Percentiles rank a stretch among this genome's conserved stretches.
Evolutionary conservation across 371 early-diverging fungal genomes (phyloP).

Genomic region (Saksenaea oblongispora): DNA sequence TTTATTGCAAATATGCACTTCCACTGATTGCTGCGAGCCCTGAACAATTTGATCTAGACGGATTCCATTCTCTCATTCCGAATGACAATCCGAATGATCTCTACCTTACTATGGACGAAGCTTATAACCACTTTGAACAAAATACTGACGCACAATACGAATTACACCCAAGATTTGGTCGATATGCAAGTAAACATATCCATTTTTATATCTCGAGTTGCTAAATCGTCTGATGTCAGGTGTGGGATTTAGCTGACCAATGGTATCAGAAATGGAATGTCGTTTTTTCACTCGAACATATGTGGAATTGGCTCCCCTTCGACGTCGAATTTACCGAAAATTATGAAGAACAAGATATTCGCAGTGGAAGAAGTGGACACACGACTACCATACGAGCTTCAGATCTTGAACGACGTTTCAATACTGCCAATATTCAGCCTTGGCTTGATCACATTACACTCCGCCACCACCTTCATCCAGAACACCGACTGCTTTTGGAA

Average conservation of each 20-base stretch:
- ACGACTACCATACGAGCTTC: not conserved
- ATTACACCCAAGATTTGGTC: slow-evolving; percentile 42
- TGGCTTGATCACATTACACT: slow-evolving; percentile 34
- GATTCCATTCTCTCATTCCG: slow-evolving; percentile 27
- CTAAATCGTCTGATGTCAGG: slow-evolving; percentile 21
- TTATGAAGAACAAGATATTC: slow-evolving; percentile 17
- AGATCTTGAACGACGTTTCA: slow-evolving; percentile 13
- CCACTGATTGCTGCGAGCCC: slow-evolving; percentile 30
- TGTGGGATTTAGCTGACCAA: slow-evolving; percentile 49
- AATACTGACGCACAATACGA: slow-evolving; percentile 42
- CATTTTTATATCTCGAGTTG: slow-evolving; percentile 12
- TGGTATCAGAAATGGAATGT: slow-evolving; percentile 52
- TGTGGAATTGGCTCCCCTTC: slow-evolving; percentile 41
- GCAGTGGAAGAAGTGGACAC: too few species aligned
- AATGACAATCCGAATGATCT: slow-evolving; percentile 5
- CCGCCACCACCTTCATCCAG: slow-evolving; percentile 34
- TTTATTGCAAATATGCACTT: slow-evolving; percentile 39
- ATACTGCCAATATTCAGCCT: slow-evolving; percentile 24
- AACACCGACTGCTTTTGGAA: slow-evolving; percentile 34
- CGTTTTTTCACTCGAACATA: slow-evolving; percentile 44
- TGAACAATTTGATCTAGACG: slow-evolving; percentile 35
- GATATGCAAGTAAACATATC: slow-evolving; percentile 36
- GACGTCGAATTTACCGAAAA: not conserved
- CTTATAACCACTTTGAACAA: slow-evolving; percentile 30
- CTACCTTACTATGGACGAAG: slow-evolving; percentile 12